Evolutionary conservation across 257 asterid genomes (phyloP).

Genomic region (Solanum gracilifrons): DNA sequence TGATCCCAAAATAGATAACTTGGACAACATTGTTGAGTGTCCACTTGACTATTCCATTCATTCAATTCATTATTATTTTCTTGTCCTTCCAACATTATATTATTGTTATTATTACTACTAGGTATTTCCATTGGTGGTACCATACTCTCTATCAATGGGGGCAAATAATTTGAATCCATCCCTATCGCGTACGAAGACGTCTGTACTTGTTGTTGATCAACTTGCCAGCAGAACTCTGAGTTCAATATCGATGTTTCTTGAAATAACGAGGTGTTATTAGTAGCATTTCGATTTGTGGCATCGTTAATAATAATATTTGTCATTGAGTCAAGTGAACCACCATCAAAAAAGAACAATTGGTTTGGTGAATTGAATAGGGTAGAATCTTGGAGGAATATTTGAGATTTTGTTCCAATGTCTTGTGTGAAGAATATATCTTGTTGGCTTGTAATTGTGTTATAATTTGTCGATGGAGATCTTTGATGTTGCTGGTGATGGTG

Average conservation of each 20-base stretch:
- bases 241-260: constrained; percentile 23
- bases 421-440: constrained; percentile 25
- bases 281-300: background rate
- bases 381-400: constrained; percentile 21
- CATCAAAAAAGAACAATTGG: constrained; percentile 53
- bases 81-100: constrained; percentile 3
- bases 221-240: constrained; percentile 41
- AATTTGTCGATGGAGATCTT: constrained; percentile 17
- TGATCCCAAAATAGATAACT: constrained; percentile 72
- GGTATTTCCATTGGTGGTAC: constrained; percentile 35
- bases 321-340: background rate
- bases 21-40: constrained; percentile 39
- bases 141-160: constrained; percentile 36
- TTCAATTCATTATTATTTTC: background rate
- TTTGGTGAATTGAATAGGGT: constrained; percentile 12
- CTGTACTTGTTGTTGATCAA: constrained; percentile 13
- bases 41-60: constrained; percentile 38
- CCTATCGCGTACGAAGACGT: background rate
- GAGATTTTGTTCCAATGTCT: constrained; percentile 24
- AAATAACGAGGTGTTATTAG: constrained; percentile 17
- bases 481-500: background rate
- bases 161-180: constrained; percentile 17
- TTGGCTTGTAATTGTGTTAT: constrained; percentile 18
- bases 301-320: constrained; percentile 6
- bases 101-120: background rate